These are phyloP conservation scores for Diospyros lotus DNA, from an alignment of 148 eudicot species.

Conservation along the genomic window DNA sequence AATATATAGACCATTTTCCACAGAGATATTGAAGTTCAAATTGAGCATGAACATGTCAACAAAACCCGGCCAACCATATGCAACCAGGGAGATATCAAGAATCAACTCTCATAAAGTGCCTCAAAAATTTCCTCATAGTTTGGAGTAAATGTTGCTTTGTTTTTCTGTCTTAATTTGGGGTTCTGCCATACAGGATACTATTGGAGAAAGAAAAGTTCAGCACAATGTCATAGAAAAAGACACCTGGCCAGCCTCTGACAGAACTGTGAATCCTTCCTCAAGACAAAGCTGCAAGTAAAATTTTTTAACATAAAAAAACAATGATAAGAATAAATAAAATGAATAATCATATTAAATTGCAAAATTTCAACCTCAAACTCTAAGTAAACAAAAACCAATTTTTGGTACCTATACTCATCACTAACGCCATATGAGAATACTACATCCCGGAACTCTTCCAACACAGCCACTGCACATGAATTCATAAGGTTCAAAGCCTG, in stretches of 20 bases:
- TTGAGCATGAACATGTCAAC: neutral
- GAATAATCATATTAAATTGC: too few relatives aligned
- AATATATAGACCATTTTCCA: too few relatives aligned
- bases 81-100: slow-evolving; percentile 1
- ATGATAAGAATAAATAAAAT: too few relatives aligned
- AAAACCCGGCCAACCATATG: neutral
- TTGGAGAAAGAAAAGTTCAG: neutral
- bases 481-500: slow-evolving; percentile 90
- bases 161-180: neutral
- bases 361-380: too few relatives aligned
- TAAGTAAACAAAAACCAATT: neutral
- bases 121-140: neutral
- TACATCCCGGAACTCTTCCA: slow-evolving; percentile 68
- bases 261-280: slow-evolving; percentile 43
- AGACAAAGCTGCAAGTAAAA: slow-evolving; percentile 39
- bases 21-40: neutral
- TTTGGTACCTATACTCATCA: slow-evolving; percentile 65
- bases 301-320: neutral
- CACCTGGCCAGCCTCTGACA: slow-evolving; percentile 57
- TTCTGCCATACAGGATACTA: neutral
- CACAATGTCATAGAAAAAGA: slow-evolving; percentile 8
- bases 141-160: neutral
- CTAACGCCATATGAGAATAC: slow-evolving; percentile 80
- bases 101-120: neutral
- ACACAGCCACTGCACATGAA: slow-evolving; percentile 76